Base-by-base conservation (phyloP, 1,139 yeast genomes). In the Zygoascus hellenicus region DNA sequence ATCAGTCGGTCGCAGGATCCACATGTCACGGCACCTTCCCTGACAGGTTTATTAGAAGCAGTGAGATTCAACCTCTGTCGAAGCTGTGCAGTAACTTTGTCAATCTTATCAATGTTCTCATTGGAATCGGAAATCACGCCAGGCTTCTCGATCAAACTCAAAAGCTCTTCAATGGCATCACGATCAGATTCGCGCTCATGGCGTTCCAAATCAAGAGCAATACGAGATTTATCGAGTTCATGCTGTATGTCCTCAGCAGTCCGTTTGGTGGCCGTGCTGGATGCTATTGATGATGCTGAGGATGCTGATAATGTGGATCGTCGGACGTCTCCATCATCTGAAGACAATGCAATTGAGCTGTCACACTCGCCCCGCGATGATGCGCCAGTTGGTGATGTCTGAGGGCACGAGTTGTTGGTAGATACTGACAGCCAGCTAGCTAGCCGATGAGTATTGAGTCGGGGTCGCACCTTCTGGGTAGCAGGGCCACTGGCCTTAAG, bases 1-100 rank as follows among this genome's bases (percentile, higher is more conserved):
- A 59, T 52, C 19, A 62, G 52, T 22, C 58, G 50, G 33, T 64
- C 68, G 48, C 67, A 64, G 14, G 55, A 46, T 7, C 48, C 48
- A 46, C 63, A 59, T 28, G 28, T 6, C 15, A 22, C 39, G 17
- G 26, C 10, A 17, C 28, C 30, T 9, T 28, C 13, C 10, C 41
- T 15, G 9, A 19, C 13, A 5, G 38, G 16, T 13, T 43, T 34
- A 30, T 15, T 32, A 22, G 26, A 22, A 5, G 26, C 26, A 11
- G 49, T 34, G 17, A 46, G 31, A 38, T 38, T 42, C 30, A 48
- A 37, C 14, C 53, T 36, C 29, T 41, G 42, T 37, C 50, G 40
- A 6, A 50, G 46, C 19, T 48, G 47, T 16, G 35, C 19, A 16
- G 40, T 41, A 3, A 32, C 32, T 6, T 13, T 31, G 19, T 28